Conservation (phyloP, 306 rosid genomes). For the Clitoria ternatea region DNA sequence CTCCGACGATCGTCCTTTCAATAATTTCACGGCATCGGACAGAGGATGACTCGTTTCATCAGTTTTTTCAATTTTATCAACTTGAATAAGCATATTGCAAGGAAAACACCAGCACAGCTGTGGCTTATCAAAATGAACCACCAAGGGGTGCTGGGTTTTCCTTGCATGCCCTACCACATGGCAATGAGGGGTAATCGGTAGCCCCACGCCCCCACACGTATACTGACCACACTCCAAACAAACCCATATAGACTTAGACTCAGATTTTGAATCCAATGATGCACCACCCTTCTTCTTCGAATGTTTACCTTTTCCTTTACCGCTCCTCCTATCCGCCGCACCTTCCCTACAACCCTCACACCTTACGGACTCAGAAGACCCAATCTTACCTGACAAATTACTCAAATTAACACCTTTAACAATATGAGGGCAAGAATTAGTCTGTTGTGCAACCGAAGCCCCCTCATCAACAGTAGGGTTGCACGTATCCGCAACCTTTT, state of each 20-base stretch:
- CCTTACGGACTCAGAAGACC: slow-evolving; percentile 32
- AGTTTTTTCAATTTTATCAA: slow-evolving; percentile 53
- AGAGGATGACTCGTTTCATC: slow-evolving; percentile 50
- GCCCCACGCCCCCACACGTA: slow-evolving; percentile 85
- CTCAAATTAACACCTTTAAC: slow-evolving; percentile 60
- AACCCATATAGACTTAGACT: slow-evolving; percentile 75
- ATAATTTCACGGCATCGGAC: slow-evolving; percentile 55
- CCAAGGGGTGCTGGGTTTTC: slow-evolving; percentile 67
- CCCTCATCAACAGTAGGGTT: slow-evolving; percentile 38
- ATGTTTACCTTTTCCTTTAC: slow-evolving; percentile 68
- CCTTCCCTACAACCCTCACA: slow-evolving; percentile 82
- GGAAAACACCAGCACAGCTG: slow-evolving; percentile 88
- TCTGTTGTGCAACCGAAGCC: slow-evolving; percentile 45
- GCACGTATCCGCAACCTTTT: slow-evolving; percentile 29
- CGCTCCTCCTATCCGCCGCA: slow-evolving; percentile 51
- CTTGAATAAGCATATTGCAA: slow-evolving; percentile 56
- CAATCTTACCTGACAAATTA: slow-evolving; percentile 52
- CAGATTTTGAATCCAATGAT: slow-evolving; percentile 52
- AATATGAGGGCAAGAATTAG: slow-evolving; percentile 62
- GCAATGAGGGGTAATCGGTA: slow-evolving; percentile 54
- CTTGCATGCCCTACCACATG: slow-evolving; percentile 65
- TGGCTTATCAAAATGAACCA: slow-evolving; percentile 60
- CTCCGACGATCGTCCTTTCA: slow-evolving; percentile 43
- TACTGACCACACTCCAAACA: slow-evolving; percentile 83
- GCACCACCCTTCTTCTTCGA: slow-evolving; percentile 63